phyloP scores from a whole-genome alignment of 306 rosid genomes.

The Prunus dulcis region DNA sequence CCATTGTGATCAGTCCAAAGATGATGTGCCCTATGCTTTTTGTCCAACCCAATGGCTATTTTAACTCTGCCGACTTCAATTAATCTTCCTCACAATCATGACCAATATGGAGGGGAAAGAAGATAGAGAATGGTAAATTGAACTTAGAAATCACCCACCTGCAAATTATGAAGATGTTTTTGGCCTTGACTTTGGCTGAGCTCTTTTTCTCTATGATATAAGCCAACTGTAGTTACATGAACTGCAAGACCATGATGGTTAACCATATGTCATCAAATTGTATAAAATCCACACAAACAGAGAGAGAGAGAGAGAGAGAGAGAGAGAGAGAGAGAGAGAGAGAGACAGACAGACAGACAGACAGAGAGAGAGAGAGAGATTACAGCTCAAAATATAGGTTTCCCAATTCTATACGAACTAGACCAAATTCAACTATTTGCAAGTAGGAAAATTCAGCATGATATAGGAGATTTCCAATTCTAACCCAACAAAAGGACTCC shows the following conservation, averaged over 20 bases:
- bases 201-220: too few species aligned
- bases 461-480: neutral
- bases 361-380: too few species aligned
- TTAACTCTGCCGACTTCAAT: neutral
- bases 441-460: neutral
- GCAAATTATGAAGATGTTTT: neutral
- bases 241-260: too few species aligned
- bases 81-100: neutral
- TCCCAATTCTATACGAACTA: too few species aligned
- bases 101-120: neutral
- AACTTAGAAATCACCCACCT: neutral
- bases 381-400: too few species aligned
- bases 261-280: too few species aligned
- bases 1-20: neutral
- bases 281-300: too few species aligned
- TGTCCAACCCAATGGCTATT: neutral
- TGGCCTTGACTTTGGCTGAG: neutral
- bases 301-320: too few species aligned
- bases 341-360: too few species aligned
- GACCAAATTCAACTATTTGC: neutral
- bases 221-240: too few species aligned
- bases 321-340: too few species aligned
- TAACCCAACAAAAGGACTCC: neutral
- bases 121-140: neutral
- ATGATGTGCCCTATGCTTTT: slow-evolving; percentile 1